phyloP scores from a whole-genome alignment of 768 basidiomycete genomes.

The Neoboletus brunneissimus region DNA sequence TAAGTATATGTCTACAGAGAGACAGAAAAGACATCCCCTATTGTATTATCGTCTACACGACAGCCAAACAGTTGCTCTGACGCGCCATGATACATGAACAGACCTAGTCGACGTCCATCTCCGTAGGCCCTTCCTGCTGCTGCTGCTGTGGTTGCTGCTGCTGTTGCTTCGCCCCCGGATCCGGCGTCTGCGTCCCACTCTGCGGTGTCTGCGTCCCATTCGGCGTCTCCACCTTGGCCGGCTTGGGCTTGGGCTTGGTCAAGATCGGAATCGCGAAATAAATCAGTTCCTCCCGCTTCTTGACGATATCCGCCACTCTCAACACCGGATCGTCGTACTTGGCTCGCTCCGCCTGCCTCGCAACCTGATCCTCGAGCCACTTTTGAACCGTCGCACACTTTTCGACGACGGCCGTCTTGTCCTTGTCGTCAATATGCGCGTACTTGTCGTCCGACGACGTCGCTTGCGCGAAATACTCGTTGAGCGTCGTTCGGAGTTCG shows the following conservation, averaged over 20 bases:
- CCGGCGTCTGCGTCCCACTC: conserved; percentile 56
- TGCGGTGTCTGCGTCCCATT: conserved; percentile 71
- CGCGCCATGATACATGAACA: too few species aligned
- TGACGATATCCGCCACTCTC: conserved; percentile 75
- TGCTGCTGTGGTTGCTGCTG: conserved; percentile 24
- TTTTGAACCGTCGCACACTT: conserved; percentile 86
- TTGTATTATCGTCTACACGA: not conserved
- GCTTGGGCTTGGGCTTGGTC: conserved; percentile 90
- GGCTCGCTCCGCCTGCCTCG: conserved; percentile 79
- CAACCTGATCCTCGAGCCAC: conserved; percentile 94
- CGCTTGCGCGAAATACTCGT: conserved; percentile 81
- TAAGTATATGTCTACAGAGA: conserved; percentile 16
- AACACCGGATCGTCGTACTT: conserved; percentile 89
- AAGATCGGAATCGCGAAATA: conserved; percentile 90
- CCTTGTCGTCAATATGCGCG: conserved; percentile 86
- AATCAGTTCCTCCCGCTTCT: conserved; percentile 90
- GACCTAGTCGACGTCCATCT: conserved; percentile 83
- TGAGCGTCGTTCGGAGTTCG: conserved; percentile 82
- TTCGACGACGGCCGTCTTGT: conserved; percentile 83
- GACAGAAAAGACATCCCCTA: not conserved
- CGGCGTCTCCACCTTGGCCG: conserved; percentile 51
- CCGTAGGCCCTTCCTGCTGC: conserved; percentile 46
- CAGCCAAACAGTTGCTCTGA: not conserved
- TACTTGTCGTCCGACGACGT: conserved; percentile 82
- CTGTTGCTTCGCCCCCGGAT: conserved; percentile 40